Conservation (phyloP, 2,329 filamentous ascomycete genomes). For the Pestalotiopsis sp. region DNA sequence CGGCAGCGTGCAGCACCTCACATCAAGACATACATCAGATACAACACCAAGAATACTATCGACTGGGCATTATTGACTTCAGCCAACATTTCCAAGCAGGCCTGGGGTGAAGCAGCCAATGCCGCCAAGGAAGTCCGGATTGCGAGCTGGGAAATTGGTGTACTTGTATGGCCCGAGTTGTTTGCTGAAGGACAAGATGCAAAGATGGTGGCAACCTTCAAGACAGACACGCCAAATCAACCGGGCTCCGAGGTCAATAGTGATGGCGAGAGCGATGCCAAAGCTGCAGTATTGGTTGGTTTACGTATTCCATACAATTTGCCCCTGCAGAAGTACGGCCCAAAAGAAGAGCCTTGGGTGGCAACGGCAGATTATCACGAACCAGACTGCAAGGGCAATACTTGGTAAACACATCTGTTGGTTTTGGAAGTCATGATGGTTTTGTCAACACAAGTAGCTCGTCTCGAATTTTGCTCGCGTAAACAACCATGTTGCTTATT, state of each 20-base stretch:
- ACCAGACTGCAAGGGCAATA: constrained; percentile 61
- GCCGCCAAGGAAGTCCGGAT: constrained; percentile 66
- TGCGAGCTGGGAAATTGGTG: constrained; percentile 82
- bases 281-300: constrained; percentile 53
- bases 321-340: constrained; percentile 68
- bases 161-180: constrained; percentile 77
- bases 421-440: no score
- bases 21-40: constrained; percentile 86
- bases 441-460: no score
- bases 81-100: constrained; percentile 90
- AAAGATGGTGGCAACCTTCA: constrained; percentile 71
- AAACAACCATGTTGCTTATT: background rate
- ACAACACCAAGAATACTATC: constrained; percentile 49
- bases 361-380: constrained; percentile 61
- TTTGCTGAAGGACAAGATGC: constrained; percentile 44
- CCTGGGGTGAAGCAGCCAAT: constrained; percentile 73
- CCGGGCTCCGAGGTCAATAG: constrained; percentile 14
- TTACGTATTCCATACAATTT: constrained; percentile 83
- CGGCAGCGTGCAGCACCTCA: constrained; percentile 77
- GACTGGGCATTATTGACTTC: constrained; percentile 88
- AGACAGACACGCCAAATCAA: constrained; percentile 51
- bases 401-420: constrained; percentile 36
- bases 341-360: constrained; percentile 75
- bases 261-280: constrained; percentile 18
- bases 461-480: no score